These are phyloP conservation scores for Ogataea chonburiensis DNA, from an alignment of 805 yeast genomes.

Conservation along the genomic window DNA sequence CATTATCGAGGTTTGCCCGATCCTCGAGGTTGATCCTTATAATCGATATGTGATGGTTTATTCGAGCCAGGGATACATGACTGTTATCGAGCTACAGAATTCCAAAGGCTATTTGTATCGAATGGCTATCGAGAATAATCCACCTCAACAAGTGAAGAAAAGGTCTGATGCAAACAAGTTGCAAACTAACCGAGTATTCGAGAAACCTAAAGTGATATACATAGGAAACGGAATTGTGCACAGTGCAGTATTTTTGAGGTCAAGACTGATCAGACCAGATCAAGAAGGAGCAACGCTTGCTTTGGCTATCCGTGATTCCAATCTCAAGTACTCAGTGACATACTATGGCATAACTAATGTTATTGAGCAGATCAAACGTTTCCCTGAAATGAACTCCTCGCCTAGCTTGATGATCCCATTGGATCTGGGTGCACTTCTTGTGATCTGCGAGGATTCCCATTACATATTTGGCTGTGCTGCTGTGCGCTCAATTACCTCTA, in stretches of 20 bases:
- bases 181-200: constrained; percentile 18
- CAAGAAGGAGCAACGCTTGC: constrained; percentile 18
- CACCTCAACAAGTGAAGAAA: constrained; percentile 18
- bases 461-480: constrained; percentile 19
- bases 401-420: constrained; percentile 22
- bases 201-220: constrained; percentile 15
- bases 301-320: constrained; percentile 17
- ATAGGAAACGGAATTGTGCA: constrained; percentile 19
- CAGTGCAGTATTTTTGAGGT: constrained; percentile 13
- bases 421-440: constrained; percentile 14
- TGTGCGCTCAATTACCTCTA: constrained; percentile 6
- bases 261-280: not conserved
- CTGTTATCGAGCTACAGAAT: constrained; percentile 23
- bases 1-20: constrained; percentile 17
- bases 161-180: constrained; percentile 14
- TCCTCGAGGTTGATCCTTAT: constrained; percentile 22
- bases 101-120: constrained; percentile 20
- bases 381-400: constrained; percentile 15
- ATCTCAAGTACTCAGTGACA: constrained; percentile 17
- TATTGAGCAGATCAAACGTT: constrained; percentile 9
- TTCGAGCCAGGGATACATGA: constrained; percentile 20
- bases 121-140: constrained; percentile 16
- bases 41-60: constrained; percentile 23
- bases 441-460: constrained; percentile 21
- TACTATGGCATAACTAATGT: constrained; percentile 15